A percentile compares a stretch with the other conserved stretches of the same genome.
phyloP scores from a whole-genome alignment of 768 basidiomycete genomes.

The Amanita thiersii region DNA sequence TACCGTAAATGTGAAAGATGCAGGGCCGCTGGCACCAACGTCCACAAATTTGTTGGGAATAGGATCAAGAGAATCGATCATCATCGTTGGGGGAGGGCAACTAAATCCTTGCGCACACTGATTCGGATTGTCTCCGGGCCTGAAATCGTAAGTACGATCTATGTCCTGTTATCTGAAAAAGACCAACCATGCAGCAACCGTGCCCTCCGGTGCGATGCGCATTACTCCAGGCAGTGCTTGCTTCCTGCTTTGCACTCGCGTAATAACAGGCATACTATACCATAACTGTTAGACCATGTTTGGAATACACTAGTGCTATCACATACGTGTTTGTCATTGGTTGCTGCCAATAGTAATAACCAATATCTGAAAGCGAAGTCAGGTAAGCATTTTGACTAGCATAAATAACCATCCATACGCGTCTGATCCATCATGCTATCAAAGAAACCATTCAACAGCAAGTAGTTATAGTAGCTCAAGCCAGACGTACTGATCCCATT shows the following conservation, averaged over 20 bases:
- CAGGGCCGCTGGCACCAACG: slow-evolving; percentile 52
- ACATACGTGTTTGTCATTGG: slow-evolving; percentile 54
- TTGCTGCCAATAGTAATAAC: slow-evolving; percentile 68
- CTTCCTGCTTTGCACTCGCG: slow-evolving; percentile 45
- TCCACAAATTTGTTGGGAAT: slow-evolving; percentile 50
- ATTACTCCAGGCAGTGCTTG: slow-evolving; percentile 54
- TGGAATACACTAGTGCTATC: neutral
- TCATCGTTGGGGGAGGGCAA: slow-evolving; percentile 40
- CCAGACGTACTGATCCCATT: slow-evolving; percentile 56
- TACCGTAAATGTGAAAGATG: slow-evolving; percentile 46
- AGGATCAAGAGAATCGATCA: slow-evolving; percentile 50
- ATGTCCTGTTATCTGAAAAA: no score
- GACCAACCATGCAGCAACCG: slow-evolving; percentile 51
- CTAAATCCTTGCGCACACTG: slow-evolving; percentile 44
- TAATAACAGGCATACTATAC: slow-evolving; percentile 39
- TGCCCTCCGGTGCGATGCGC: slow-evolving; percentile 56
- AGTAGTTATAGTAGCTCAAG: neutral
- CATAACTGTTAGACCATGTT: neutral
- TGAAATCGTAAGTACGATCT: no score
- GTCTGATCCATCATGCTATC: slow-evolving; percentile 74
- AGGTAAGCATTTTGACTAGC: no score
- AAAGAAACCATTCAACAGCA: neutral
- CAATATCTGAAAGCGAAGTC: slow-evolving; percentile 33
- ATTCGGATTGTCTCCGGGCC: slow-evolving; percentile 61
- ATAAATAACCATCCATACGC: slow-evolving; percentile 22